Conservation (phyloP, 108 stramenopile genomes). For the Nitzschia putrida region DNA sequence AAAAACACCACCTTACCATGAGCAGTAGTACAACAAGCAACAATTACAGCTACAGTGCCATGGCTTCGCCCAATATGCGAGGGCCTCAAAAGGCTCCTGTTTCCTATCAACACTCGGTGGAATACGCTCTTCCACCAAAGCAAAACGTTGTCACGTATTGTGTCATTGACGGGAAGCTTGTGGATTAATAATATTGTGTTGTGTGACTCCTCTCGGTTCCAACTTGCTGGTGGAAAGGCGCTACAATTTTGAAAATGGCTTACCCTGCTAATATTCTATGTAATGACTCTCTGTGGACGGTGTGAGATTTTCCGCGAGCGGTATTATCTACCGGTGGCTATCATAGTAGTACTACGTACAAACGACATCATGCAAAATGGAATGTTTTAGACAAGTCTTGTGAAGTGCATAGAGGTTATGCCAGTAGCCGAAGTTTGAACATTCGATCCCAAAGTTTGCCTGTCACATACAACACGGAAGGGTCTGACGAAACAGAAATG, state of each 20-base stretch:
- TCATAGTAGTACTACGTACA: too few species aligned
- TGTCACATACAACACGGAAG: constrained; percentile 68
- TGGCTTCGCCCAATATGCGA: neutral
- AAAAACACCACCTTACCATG: neutral
- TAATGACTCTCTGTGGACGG: too few species aligned
- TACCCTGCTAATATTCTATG: neutral
- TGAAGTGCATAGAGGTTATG: neutral
- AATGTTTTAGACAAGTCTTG: too few species aligned
- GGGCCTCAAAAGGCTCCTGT: constrained; percentile 9
- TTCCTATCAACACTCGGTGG: constrained; percentile 44
- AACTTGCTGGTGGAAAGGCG: neutral
- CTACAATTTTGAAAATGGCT: neutral
- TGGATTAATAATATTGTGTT: constrained; percentile 28
- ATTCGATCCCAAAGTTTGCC: constrained; percentile 77
- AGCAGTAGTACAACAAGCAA: too few species aligned
- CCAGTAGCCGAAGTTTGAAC: constrained; percentile 48
- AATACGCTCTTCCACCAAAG: constrained; percentile 32
- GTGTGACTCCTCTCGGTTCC: too few species aligned
- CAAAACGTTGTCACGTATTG: constrained; percentile 77
- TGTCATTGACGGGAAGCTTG: constrained; percentile 72
- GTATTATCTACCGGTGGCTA: too few species aligned
- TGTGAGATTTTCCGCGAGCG: too few species aligned
- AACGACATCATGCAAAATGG: too few species aligned
- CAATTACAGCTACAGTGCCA: too few species aligned
- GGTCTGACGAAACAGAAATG: constrained; percentile 73